phyloP scores from a whole-genome alignment of 345 rosid species.

The Aquilaria malaccensis region DNA sequence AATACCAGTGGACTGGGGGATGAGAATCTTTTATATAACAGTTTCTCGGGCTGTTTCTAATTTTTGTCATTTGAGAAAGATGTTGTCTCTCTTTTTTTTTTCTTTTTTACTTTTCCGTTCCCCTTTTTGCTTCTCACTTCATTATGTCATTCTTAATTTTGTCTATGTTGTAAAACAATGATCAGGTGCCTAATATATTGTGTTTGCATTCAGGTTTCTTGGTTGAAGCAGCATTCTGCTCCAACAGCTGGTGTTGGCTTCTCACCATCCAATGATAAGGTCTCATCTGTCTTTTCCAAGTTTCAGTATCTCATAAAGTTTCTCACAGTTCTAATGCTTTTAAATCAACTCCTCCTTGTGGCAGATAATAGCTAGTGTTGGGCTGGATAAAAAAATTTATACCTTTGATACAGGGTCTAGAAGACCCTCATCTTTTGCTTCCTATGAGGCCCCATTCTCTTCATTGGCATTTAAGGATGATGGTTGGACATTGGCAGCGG shows the following conservation, averaged over 20 bases:
- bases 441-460: conserved; percentile 93
- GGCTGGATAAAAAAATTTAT: conserved; percentile 91
- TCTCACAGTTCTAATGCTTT: conserved; percentile 6
- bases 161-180: not conserved
- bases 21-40: not conserved
- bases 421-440: conserved; percentile 59
- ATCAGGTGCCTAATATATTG: not conserved
- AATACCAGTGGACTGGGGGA: no score
- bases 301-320: not conserved
- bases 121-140: not conserved
- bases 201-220: conserved; percentile 57
- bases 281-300: conserved; percentile 13
- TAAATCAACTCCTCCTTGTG: conserved; percentile 11
- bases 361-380: conserved; percentile 92
- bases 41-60: not conserved
- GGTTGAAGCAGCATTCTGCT: conserved; percentile 97
- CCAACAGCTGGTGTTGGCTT: conserved; percentile 93
- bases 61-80: not conserved
- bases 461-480: conserved; percentile 96
- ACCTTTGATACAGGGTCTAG: conserved; percentile 83
- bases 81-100: no score
- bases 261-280: conserved; percentile 98
- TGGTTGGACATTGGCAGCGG: conserved; percentile 87
- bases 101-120: no score
- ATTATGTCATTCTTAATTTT: not conserved